phyloP scores from a whole-genome alignment of 805 yeast genomes.

The Teunomyces atbi region DNA sequence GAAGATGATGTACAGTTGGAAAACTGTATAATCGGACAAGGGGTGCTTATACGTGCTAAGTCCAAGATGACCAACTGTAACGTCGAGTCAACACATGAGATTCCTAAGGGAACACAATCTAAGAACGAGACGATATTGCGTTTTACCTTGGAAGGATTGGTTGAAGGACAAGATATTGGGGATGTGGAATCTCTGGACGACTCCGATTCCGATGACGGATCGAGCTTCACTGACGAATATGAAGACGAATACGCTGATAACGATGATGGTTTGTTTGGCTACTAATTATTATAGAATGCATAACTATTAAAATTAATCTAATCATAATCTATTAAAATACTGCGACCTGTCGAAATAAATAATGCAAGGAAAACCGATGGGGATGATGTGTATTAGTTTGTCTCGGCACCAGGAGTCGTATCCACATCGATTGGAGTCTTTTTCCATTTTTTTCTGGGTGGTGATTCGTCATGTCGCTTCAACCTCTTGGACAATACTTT shows the following conservation, averaged over 20 bases:
- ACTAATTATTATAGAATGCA: constrained; percentile 16
- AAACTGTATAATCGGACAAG: constrained; percentile 80
- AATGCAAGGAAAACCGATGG: background rate
- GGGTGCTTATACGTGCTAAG: constrained; percentile 62
- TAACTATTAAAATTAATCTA: background rate
- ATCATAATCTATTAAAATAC: background rate
- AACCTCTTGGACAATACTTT: constrained; percentile 5
- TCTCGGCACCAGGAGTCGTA: background rate
- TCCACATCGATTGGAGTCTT: constrained; percentile 4
- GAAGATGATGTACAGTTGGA: constrained; percentile 81
- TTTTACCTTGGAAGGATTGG: constrained; percentile 42
- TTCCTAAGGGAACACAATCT: constrained; percentile 51
- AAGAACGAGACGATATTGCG: constrained; percentile 60
- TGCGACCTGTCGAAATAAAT: constrained; percentile 3
- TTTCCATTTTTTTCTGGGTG: constrained; percentile 7
- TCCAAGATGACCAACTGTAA: constrained; percentile 74
- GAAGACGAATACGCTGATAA: constrained; percentile 64
- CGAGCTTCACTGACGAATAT: constrained; percentile 39
- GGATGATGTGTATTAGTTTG: background rate
- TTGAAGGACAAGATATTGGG: constrained; percentile 29
- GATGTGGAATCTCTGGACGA: constrained; percentile 23
- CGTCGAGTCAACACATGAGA: constrained; percentile 76
- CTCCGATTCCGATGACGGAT: constrained; percentile 43
- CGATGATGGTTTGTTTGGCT: constrained; percentile 49
- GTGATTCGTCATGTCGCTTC: constrained; percentile 4